Evolutionary conservation across 202 grass and related monocot genomes (phyloP), one percentile per base, ranked within the genome.

Genomic region (Tripidium arundinaceum): DNA sequence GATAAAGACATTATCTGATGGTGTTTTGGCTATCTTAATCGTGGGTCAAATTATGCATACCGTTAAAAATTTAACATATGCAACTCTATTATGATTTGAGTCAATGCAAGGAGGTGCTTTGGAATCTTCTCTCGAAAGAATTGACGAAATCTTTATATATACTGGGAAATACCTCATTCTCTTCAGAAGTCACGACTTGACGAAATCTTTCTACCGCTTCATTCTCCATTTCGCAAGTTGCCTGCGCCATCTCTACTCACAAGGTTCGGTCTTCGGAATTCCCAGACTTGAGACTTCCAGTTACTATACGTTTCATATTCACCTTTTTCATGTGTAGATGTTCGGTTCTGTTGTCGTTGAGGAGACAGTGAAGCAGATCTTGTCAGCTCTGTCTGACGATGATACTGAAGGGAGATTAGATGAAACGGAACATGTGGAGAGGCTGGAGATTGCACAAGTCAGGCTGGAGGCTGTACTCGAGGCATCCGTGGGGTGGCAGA

Each of bases 361-460:
- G 12, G 79, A 72, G 79, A 26, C 39, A 24, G 7, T 62, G 2
- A 62, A 28, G 12, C 42, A 61, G 21, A 46, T 81, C 27, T 7
- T 61, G 33, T 62, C 38, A 14, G 68, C 29, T 15, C 8, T 81
- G 12, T 34, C 59, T 15, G 5, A 34, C 12, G 19, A 64, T 21
- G 16, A 36, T 8, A 5, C 6, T 21, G 10, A 0, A 38, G 16
- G 1, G 2, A 57, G 5, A 29, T 9, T 33, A 36, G 24, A 26
- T 12, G 24, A 45, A 3, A 37, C 18, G 28, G 43, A 63, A 37
- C n/a, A 83, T n/a, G 3, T 41, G 24, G 77, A 70, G 65, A 80
- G 79, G 25, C 27, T 72, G 68, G 79, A 72, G 55, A 81, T 72
- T 68, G 79, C 57, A 6, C 68, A 81, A 19, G 38, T 80, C 41